Percentiles rank a stretch among this genome's conserved stretches.
Evolutionary conservation across 768 basidiomycete genomes (phyloP).

Genomic region (Macrolepiota fuliginosa): DNA sequence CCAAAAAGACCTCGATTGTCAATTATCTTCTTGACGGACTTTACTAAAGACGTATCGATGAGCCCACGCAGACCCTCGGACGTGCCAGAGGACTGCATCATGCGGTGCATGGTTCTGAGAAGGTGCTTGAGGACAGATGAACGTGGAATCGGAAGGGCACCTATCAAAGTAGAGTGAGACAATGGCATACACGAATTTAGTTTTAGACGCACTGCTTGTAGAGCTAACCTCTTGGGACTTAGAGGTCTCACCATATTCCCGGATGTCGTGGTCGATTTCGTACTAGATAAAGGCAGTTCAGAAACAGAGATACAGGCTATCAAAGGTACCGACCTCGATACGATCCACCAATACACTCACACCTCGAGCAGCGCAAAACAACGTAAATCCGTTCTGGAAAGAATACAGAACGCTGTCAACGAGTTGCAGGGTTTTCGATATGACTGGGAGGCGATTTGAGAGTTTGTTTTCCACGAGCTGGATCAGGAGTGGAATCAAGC

Average conservation of each 20-base stretch:
- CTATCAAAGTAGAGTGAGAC: constrained; percentile 29
- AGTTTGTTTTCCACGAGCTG: constrained; percentile 83
- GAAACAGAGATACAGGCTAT: background rate
- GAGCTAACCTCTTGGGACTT: constrained; percentile 21
- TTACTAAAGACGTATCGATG: constrained; percentile 85
- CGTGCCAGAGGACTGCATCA: constrained; percentile 96
- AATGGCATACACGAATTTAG: background rate
- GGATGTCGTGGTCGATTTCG: constrained; percentile 66
- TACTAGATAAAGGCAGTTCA: constrained; percentile 36
- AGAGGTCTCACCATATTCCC: constrained; percentile 40
- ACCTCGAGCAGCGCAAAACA: constrained; percentile 83
- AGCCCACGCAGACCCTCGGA: constrained; percentile 93
- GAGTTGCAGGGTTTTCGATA: constrained; percentile 89
- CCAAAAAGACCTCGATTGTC: constrained; percentile 83
- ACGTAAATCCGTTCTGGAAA: constrained; percentile 80
- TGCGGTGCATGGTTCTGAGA: constrained; percentile 88
- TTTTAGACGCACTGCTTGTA: constrained; percentile 17
- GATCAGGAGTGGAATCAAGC: constrained; percentile 83
- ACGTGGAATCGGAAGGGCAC: constrained; percentile 70
- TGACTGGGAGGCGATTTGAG: constrained; percentile 64
- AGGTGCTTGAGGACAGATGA: constrained; percentile 87
- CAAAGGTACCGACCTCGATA: constrained; percentile 64
- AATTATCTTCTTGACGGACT: constrained; percentile 86
- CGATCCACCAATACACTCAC: constrained; percentile 82
- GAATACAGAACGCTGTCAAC: constrained; percentile 92